Conservation (phyloP, 1,139 yeast genomes). For the Suhomyces kunorum region DNA sequence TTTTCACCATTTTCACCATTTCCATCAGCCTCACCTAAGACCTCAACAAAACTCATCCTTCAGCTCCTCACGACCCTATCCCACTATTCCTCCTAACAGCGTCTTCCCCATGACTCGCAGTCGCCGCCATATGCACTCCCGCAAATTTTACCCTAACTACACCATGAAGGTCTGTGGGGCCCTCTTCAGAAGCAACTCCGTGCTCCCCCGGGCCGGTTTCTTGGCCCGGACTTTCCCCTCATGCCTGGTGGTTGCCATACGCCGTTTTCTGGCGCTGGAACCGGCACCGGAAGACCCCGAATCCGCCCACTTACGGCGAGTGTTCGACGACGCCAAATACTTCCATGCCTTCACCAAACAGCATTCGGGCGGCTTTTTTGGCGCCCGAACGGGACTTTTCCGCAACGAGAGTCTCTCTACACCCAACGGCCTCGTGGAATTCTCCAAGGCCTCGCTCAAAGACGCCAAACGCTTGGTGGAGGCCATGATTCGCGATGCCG, state of each 20-base stretch:
- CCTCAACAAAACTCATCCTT: no score
- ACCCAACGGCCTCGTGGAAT: slow-evolving; percentile 70
- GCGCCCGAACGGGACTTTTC: slow-evolving; percentile 62
- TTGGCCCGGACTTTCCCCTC: slow-evolving; percentile 2
- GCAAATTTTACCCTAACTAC: slow-evolving; percentile 1
- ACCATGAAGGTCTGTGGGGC: slow-evolving; percentile 10
- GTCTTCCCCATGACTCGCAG: slow-evolving; percentile 2
- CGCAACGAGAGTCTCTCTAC: slow-evolving; percentile 65
- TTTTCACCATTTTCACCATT: no score
- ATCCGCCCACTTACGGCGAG: slow-evolving; percentile 26
- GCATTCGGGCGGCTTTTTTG: slow-evolving; percentile 15
- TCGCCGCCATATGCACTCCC: slow-evolving; percentile 5
- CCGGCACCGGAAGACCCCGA: slow-evolving; percentile 6
- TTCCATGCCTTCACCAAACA: slow-evolving; percentile 36
- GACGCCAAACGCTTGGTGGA: slow-evolving; percentile 65
- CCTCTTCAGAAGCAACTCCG: slow-evolving; percentile 11
- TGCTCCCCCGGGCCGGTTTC: slow-evolving; percentile 10
- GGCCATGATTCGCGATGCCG: slow-evolving; percentile 51
- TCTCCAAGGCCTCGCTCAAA: slow-evolving; percentile 61
- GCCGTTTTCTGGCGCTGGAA: not conserved
- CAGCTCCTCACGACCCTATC: not conserved
- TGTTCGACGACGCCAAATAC: slow-evolving; percentile 51
- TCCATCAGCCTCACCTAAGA: no score
- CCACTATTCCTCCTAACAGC: no score
- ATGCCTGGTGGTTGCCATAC: not conserved